Evolutionary conservation across 768 basidiomycete genomes (phyloP), one percentile per base, ranked within the genome.

Genomic region (Tubosaeta brunneosetosa): DNA sequence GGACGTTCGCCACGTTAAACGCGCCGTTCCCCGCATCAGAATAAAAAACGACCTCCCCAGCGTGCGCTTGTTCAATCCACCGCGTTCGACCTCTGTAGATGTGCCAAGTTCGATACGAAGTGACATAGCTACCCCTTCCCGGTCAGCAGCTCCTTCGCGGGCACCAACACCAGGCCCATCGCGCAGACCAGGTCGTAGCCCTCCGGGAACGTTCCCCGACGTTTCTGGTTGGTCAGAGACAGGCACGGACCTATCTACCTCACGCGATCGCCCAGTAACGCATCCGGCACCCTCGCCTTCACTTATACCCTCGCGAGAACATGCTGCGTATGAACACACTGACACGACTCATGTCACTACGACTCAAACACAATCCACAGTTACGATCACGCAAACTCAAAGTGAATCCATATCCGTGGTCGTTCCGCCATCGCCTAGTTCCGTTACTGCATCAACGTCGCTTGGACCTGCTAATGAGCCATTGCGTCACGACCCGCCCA

Each of bases 221-320:
- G 52, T 42, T 10, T 66, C 67, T 4, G 69, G 67, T 16, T 66
- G 69, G 65, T 69, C 69, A 1, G 67, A 69, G 46, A 67, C 61
- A 1, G 64, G 42, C 6, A 57, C 57, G 1, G 56, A 69, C 16
- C n/a, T 71, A 6, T 67, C 67, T n/a, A 19, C 25, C 41, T 13
- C 48, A 31, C 63, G 57, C 36, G 51, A 49, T 14, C 60, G 52
- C 16, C 34, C 61, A 34, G 50, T 63, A 44, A 44, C 33, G 10
- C 26, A 41, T 6, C 56, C 60, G 2, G 54, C 53, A 27, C 59
- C 68, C 7, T 70, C 67, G 0, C 69, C 67, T 31, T 43, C 61
- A 13, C 50, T 69, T 38, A 64, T 71, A 59, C 56, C 67, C 48
- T 55, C 61, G 3, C 50, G 55, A 42, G 64, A 65, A 41, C 49